Evolutionary conservation across 306 rosid genomes (phyloP).

Genomic region (Vicia sativa): DNA sequence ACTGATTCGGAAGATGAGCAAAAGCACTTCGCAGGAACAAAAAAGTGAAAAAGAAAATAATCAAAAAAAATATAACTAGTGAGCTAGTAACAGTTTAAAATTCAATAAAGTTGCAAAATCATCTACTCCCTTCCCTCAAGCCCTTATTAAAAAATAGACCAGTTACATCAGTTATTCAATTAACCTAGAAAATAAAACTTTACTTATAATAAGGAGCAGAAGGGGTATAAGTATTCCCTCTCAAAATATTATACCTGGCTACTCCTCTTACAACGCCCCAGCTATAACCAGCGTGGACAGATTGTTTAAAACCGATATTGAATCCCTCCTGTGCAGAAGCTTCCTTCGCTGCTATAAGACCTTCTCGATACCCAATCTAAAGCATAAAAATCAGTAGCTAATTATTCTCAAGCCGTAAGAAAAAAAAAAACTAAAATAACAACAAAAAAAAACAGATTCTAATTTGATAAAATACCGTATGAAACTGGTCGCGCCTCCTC

Average conservation of each 20-base stretch:
- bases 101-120: conserved; percentile 9
- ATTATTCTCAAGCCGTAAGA: conserved; percentile 5
- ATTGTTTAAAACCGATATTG: conserved; percentile 75
- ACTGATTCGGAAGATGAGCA: conserved; percentile 66
- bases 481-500: conserved; percentile 68
- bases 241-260: conserved; percentile 55
- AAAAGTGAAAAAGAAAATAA: conserved; percentile 30
- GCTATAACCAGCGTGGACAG: conserved; percentile 61
- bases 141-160: no score
- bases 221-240: no score
- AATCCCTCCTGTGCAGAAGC: conserved; percentile 87
- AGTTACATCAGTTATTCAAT: no score
- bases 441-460: conserved; percentile 11
- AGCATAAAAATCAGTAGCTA: conserved; percentile 7
- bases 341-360: conserved; percentile 77
- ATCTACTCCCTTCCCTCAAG: background rate
- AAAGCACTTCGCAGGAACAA: conserved; percentile 55
- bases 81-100: background rate
- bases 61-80: background rate
- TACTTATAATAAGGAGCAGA: no score
- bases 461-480: conserved; percentile 52
- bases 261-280: conserved; percentile 90
- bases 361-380: conserved; percentile 87
- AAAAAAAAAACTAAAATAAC: conserved; percentile 11
- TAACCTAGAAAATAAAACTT: no score